Evolutionary conservation across 192 early-diverging fungal genomes (phyloP), one percentile per base, ranked within the genome.

Genomic region (Podila epicladia): DNA sequence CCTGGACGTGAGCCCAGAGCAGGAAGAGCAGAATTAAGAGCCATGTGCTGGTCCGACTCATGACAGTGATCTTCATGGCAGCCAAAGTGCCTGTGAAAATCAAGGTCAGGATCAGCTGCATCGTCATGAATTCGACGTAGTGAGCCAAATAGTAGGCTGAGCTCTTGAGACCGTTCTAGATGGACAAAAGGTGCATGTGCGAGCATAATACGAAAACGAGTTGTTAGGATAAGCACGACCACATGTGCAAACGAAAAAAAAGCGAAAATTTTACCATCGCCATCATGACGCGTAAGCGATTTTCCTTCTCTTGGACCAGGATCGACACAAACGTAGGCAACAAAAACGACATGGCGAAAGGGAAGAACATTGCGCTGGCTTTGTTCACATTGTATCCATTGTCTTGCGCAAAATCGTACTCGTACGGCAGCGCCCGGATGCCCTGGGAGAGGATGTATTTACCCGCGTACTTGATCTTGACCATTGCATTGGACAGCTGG

Each of bases 241-340:
- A 12, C 1, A 41, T 41, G 1, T 41, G 3, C 3, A 41, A 41
- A 41, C 12, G 33, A 41, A 12, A 41, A 41, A 41, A 41, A 12
- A 12, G 38, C 38, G 12, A 32, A 53, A 41, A 41, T 0, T 32
- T 63, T 68, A 79, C 76, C 76, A 79, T 79, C 28, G 76, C 76
- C 76, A 79, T 79, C 76, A 79, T 79, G 58, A 72, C 67, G 22
- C 70, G 69, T 19, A 72, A 70, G 3, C 65, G 62, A n/a, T 79
- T 69, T 35, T 79, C 76, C 61, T 79, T 79, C 38, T 79, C 76
- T 28, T 79, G 69, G 8, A 79, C 76, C 59, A 79, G 33, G 55
- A 79, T 67, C 3, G 76, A 72, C 20, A 79, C 76, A 61, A 79
- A 79, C 3, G 76, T 72, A 8, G 76, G 76, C 28, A 79, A 6